Conservation (phyloP, 1,139 yeast genomes). For the Citeromyces hawaiiensis region DNA sequence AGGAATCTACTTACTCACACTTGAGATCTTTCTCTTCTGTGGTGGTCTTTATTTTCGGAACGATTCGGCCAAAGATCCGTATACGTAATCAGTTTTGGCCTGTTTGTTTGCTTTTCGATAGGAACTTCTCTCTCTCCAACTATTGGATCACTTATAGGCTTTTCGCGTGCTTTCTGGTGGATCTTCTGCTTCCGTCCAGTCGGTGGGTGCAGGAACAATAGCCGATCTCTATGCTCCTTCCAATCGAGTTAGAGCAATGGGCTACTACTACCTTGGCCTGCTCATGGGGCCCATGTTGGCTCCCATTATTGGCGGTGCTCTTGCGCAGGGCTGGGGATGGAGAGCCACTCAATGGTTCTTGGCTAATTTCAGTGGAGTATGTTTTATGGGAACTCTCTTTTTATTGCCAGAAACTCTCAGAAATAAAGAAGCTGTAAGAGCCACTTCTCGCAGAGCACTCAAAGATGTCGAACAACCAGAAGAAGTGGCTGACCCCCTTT, state of each 20-base stretch:
- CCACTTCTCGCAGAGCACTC: conserved; percentile 16
- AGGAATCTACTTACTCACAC: conserved; percentile 59
- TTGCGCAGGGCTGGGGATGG: conserved; percentile 71
- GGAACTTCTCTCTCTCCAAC: conserved; percentile 60
- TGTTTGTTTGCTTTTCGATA: conserved; percentile 53
- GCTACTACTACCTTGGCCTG: conserved; percentile 71
- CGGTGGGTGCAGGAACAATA: conserved; percentile 85
- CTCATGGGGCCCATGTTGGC: conserved; percentile 70
- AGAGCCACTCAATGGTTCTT: conserved; percentile 82
- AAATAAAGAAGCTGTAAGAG: conserved; percentile 30
- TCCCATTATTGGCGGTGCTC: conserved; percentile 73
- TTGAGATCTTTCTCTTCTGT: conserved; percentile 75
- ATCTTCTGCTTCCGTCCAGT: conserved; percentile 75
- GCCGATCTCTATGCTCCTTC: conserved; percentile 58
- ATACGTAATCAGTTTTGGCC: conserved; percentile 50
- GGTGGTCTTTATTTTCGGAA: conserved; percentile 85
- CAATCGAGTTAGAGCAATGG: conserved; percentile 71
- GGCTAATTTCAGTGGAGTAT: conserved; percentile 51
- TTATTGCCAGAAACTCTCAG: conserved; percentile 69
- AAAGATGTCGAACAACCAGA: conserved; percentile 5
- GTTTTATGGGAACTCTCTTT: conserved; percentile 34
- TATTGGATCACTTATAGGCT: conserved; percentile 49
- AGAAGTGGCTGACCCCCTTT: conserved; percentile 8
- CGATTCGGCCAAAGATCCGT: conserved; percentile 62
- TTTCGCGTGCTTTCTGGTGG: conserved; percentile 69